Evolutionary conservation across 176 grass and related monocot genomes (phyloP), one percentile per base, ranked within the genome.

Genomic region (Bothriochloa decipiens): DNA sequence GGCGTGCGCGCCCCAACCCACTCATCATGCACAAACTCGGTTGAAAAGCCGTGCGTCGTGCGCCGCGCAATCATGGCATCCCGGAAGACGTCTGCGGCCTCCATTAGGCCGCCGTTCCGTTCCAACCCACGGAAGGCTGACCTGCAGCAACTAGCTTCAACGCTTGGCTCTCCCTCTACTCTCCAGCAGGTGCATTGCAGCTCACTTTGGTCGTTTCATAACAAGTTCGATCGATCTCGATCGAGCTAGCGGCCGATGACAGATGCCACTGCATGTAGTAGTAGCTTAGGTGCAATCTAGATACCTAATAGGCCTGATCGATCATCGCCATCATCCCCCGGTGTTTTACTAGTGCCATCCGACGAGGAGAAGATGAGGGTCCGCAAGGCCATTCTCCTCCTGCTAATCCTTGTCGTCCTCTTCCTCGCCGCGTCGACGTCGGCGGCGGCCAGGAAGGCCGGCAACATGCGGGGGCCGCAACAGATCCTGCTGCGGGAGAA

Each of bases 401-500:
- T 90, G 7, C 22, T 11, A 66, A 14, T 89, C 57, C 57, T 60
- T 25, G 77, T 87, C 15, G 60, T 68, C n/a, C 23, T 77, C 84
- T 62, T 75, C 65, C 60, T 65, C 3, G 45, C 45, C 18, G 41
- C 69, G 40, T 46, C 64, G 8, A 81, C 57, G 9, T 23, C 23
- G 57, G 39, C 74, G 29, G 15, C 25, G 29, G 15, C 25, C 9
- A 20, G 46, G 20, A 52, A 4, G 16, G 28, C 55, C 55, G 35
- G 6, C 8, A 8, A 60, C 55, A 9, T n/a, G 2, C 53, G 0
- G 18, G 20, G 8, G 53, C 53, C 20, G 53, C 53, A 7, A 9
- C 20, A 58, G 53, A 3, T 9, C n/a, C 82, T 92, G 18, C 53
- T 71, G n/a, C 85, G 49, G 37, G 96, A 95, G 67, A 98, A 83